Evolutionary conservation across 2,329 filamentous ascomycete species (phyloP).

Genomic region (Epichloe uncinata): DNA sequence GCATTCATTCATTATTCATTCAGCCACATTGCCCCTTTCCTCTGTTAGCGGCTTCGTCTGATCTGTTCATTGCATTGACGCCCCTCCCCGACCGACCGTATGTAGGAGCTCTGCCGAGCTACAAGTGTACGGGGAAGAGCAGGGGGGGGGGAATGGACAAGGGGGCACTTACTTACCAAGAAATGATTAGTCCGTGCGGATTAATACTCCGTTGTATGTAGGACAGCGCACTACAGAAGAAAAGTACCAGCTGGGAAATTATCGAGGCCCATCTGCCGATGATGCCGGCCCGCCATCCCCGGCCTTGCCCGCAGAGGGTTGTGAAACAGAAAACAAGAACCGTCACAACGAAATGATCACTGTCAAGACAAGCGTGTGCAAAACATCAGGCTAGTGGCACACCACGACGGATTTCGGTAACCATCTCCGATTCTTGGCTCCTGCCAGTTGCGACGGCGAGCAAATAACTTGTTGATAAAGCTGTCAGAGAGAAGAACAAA

Average conservation of each 20-base stretch:
- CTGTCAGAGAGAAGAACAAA: neutral
- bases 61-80: neutral
- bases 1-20: too few species aligned
- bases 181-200: too few species aligned
- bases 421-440: neutral
- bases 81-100: neutral
- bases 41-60: neutral
- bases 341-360: neutral
- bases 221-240: too few species aligned
- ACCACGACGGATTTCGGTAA: neutral
- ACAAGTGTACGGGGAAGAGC: neutral
- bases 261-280: neutral
- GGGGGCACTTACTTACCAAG: too few species aligned
- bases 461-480: too few species aligned
- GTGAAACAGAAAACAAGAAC: neutral
- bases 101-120: neutral
- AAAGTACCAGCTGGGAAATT: too few species aligned
- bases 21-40: too few species aligned
- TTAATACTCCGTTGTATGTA: too few species aligned
- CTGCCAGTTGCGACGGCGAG: too few species aligned
- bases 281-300: neutral
- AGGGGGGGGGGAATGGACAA: neutral
- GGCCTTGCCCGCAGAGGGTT: too few species aligned
- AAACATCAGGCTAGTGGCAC: neutral
- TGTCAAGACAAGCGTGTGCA: neutral